These are phyloP conservation scores for Mycena filopes DNA, from an alignment of 768 basidiomycete genomes.

Conservation along the genomic window DNA sequence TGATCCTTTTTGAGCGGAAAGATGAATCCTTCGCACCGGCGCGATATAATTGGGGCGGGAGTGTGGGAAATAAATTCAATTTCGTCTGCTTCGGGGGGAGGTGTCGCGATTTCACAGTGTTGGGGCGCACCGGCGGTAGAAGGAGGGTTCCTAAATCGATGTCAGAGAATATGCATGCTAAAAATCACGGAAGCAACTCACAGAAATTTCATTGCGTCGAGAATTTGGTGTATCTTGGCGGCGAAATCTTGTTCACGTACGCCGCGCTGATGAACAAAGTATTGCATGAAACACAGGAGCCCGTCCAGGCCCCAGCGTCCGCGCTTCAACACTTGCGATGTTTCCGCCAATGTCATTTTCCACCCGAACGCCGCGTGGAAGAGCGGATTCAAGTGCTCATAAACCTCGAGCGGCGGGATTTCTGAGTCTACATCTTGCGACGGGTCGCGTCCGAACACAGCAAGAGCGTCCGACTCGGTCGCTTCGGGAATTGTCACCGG, in stretches of 20 bases:
- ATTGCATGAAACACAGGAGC: neutral
- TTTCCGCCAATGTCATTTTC: slow-evolving; percentile 1
- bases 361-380: slow-evolving; percentile 5
- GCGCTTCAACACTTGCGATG: neutral
- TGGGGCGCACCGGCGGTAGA: neutral
- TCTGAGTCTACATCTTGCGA: neutral
- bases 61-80: neutral
- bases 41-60: neutral
- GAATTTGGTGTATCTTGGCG: slow-evolving; percentile 1
- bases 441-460: neutral
- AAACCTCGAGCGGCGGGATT: neutral
- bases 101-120: neutral
- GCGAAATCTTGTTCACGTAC: slow-evolving; percentile 11
- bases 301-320: neutral
- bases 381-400: slow-evolving; percentile 5
- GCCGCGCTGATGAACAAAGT: slow-evolving; percentile 8
- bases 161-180: too few relatives aligned
- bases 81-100: neutral
- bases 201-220: slow-evolving; percentile 7
- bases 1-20: neutral
- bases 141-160: neutral
- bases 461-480: neutral
- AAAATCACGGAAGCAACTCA: neutral
- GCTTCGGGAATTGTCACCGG: neutral
- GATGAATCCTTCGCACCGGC: neutral